Percentiles rank a stretch among this genome's conserved stretches.
phyloP scores from a whole-genome alignment of 352 stramenopile genomes.

The Phytopythium cucurbitacearum region DNA sequence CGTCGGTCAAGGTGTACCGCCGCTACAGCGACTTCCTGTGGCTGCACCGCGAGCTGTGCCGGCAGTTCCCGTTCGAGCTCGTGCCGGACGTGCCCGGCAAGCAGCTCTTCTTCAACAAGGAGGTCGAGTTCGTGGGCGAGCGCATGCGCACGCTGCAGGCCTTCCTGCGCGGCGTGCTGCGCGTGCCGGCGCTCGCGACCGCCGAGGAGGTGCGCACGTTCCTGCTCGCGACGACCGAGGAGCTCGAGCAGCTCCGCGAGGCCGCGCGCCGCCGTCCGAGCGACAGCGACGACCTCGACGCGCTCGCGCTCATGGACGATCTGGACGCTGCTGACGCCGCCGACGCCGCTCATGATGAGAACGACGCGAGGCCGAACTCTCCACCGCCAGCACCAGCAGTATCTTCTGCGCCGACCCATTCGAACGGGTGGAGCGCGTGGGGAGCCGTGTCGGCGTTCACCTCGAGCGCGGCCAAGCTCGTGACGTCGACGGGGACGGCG shows the following conservation, averaged over 20 bases:
- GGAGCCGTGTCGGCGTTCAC: conserved; percentile 69
- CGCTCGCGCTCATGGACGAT: conserved; percentile 20
- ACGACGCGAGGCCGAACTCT: conserved; percentile 13
- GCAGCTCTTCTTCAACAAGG: conserved; percentile 80
- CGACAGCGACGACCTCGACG: conserved; percentile 37
- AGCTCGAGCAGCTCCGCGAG: conserved; percentile 67
- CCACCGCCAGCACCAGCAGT: conserved; percentile 12
- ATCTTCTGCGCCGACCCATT: not conserved
- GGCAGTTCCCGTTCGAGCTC: conserved; percentile 69
- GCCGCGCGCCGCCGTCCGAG: conserved; percentile 31
- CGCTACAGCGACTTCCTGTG: conserved; percentile 87
- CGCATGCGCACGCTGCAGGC: conserved; percentile 79
- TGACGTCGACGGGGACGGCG: conserved; percentile 54
- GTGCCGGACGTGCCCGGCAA: conserved; percentile 74
- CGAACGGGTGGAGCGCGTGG: conserved; percentile 60
- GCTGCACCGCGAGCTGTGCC: conserved; percentile 62
- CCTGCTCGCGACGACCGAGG: conserved; percentile 74
- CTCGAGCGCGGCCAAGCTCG: conserved; percentile 67
- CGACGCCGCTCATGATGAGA: conserved; percentile 25
- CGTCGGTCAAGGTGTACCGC: conserved; percentile 80
- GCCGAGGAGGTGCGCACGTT: conserved; percentile 73
- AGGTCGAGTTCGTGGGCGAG: conserved; percentile 83
- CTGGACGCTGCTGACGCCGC: conserved; percentile 13
- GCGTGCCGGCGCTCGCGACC: conserved; percentile 55
- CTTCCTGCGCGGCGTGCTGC: conserved; percentile 72